Evolutionary conservation across 2,329 filamentous ascomycete genomes (phyloP), one percentile per base, ranked within the genome.

Genomic region (Chaetomium olivaceum): DNA sequence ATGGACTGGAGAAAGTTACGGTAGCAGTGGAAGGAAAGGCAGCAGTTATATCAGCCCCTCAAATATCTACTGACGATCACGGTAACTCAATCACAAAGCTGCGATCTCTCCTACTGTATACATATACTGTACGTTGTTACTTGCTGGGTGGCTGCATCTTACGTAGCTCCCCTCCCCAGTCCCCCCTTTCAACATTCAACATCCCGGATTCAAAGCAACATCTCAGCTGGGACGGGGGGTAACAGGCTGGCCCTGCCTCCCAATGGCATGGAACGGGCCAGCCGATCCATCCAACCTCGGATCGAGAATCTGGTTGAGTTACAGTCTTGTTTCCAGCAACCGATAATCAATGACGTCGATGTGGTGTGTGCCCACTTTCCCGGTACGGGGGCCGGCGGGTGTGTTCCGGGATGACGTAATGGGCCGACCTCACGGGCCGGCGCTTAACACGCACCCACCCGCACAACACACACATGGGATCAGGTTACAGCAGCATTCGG

Each of bases 301-400:
- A 43, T 43, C 39, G 39, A 43, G 19, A 43, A 43, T 43, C 36
- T 39, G n/a, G n/a, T n/a, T n/a, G n/a, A n/a, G n/a, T n/a, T n/a
- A n/a, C n/a, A n/a, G n/a, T n/a, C n/a, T n/a, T n/a, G n/a, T n/a
- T n/a, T n/a, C n/a, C n/a, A n/a, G n/a, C n/a, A 9, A n/a, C 3
- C 3, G 9, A 19, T 25, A 50, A 52, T 63, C 57, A 11, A 65
- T 65, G 67, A 67, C 66, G 66, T 67, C 63, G 63, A 52, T 61
- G 60, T 65, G 54, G 19, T 14, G 21, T 19, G 25, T 3, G 56
- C 11, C 56, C 55, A 59, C 62, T 61, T 25, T 9, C 19, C 31
- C 14, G 58, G 29, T 21, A 11, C n/a, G 29, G 43, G 43, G 9
- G 11, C 29, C 7, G 58, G 33, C n/a, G 33, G 14, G 16, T 5